Conservation (phyloP, 371 early-diverging fungal species). For the Mucor indicus region DNA sequence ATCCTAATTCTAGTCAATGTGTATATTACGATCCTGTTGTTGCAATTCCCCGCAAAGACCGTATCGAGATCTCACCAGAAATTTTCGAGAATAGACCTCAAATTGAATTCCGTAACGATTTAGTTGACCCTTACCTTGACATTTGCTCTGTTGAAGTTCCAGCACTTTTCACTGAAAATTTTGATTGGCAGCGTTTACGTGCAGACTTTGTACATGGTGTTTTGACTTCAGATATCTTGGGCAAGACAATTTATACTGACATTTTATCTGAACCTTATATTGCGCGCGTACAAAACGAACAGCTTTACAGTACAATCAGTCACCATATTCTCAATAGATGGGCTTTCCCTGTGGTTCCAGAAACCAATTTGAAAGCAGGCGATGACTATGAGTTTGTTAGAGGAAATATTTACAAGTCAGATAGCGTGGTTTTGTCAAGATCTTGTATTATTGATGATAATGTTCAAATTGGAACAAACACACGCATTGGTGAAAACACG, state of each 20-base stretch:
- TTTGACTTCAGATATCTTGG: slow-evolving; percentile 84
- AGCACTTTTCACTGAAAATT: slow-evolving; percentile 95
- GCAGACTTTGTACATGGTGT: slow-evolving; percentile 92
- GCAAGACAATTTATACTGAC: slow-evolving; percentile 85
- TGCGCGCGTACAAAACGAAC: slow-evolving; percentile 77
- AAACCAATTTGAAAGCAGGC: slow-evolving; percentile 70
- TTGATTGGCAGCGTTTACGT: slow-evolving; percentile 92
- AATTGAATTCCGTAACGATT: slow-evolving; percentile 79
- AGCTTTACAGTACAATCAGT: slow-evolving; percentile 83
- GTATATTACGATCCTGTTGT: slow-evolving; percentile 78
- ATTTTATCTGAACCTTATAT: slow-evolving; percentile 79
- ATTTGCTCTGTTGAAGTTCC: slow-evolving; percentile 93
- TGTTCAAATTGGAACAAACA: slow-evolving; percentile 78
- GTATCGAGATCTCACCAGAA: slow-evolving; percentile 61
- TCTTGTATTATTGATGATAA: slow-evolving; percentile 77
- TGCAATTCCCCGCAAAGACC: slow-evolving; percentile 59
- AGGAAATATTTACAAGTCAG: slow-evolving; percentile 84
- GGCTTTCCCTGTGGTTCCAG: slow-evolving; percentile 93
- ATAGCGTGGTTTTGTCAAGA: slow-evolving; percentile 71
- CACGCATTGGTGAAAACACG: slow-evolving; percentile 75
- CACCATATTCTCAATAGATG: slow-evolving; percentile 88
- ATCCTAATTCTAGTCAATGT: slow-evolving; percentile 74
- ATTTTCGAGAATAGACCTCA: slow-evolving; percentile 67
- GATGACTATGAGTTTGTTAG: slow-evolving; percentile 71
- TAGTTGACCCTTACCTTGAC: slow-evolving; percentile 91